Evolutionary conservation across 129 eudicot genomes (phyloP).

Genomic region (Flaveria bidentis): DNA sequence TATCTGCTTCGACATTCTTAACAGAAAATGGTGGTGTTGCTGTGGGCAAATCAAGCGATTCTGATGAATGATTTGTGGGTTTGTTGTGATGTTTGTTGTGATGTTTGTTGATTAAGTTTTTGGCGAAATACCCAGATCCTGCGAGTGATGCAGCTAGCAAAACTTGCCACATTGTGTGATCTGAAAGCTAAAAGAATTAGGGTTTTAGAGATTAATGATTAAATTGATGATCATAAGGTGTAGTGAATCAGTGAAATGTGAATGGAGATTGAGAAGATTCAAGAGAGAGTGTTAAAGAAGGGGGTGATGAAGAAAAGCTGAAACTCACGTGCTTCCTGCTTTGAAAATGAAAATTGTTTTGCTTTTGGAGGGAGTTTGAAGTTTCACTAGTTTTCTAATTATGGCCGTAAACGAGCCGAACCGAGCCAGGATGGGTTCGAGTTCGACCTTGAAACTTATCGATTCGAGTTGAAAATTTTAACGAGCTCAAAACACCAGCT

Average conservation of each 20-base stretch:
- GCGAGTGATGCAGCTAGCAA: constrained; percentile 83
- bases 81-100: constrained; percentile 5
- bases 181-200: constrained; percentile 16
- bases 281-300: not conserved
- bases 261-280: constrained; percentile 2
- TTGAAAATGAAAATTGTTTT: constrained; percentile 11
- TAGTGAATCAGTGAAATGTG: not conserved
- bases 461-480: too few species aligned
- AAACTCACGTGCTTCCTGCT: constrained; percentile 38
- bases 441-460: too few species aligned
- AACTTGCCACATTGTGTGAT: constrained; percentile 77
- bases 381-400: not conserved
- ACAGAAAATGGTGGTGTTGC: not conserved
- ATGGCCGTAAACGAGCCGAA: too few species aligned
- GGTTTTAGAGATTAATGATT: constrained; percentile 22
- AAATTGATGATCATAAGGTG: not conserved
- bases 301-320: constrained; percentile 9
- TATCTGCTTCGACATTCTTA: not conserved
- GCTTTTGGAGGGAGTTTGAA: constrained; percentile 38
- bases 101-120: constrained; percentile 37
- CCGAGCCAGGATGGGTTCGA: too few species aligned
- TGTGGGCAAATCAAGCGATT: constrained; percentile 22
- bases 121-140: constrained; percentile 79
- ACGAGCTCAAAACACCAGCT: too few species aligned
- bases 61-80: constrained; percentile 24